phyloP scores from a whole-genome alignment of 2,329 filamentous ascomycete genomes.

The Calonectria leucothoes region DNA sequence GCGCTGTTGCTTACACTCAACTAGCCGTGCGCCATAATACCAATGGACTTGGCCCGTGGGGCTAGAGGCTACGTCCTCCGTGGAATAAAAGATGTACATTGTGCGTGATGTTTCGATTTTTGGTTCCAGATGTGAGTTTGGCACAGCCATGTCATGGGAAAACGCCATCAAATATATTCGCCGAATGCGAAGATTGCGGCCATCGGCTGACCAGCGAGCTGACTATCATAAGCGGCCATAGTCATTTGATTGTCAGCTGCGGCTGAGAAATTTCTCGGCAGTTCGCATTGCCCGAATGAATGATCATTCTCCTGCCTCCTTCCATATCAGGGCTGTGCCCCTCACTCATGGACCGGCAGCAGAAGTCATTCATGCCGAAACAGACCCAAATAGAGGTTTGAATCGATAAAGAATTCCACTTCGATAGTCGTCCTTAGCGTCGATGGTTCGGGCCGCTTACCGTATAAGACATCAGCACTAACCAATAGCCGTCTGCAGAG shows the following conservation, averaged over 20 bases:
- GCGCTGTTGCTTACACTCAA: neutral
- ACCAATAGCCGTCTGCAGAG: neutral
- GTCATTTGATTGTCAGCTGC: neutral
- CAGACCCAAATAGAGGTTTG: neutral
- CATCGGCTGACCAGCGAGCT: neutral
- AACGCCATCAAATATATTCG: neutral
- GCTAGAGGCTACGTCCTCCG: neutral
- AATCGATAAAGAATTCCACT: neutral
- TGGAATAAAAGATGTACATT: neutral
- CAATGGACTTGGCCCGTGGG: neutral
- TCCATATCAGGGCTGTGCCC: neutral
- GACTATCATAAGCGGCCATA: neutral
- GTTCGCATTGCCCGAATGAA: neutral
- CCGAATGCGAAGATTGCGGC: neutral
- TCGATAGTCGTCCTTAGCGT: neutral
- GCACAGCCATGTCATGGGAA: neutral
- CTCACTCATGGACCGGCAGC: neutral
- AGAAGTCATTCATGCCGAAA: neutral
- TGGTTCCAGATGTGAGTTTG: accelerated
- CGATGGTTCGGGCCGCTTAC: neutral
- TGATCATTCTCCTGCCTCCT: neutral
- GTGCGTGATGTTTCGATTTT: neutral
- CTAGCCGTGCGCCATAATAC: neutral
- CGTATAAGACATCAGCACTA: neutral
- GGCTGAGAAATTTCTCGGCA: neutral